phyloP scores from a whole-genome alignment of 2,329 filamentous ascomycete species.

The Chaetothyriales sp. region DNA sequence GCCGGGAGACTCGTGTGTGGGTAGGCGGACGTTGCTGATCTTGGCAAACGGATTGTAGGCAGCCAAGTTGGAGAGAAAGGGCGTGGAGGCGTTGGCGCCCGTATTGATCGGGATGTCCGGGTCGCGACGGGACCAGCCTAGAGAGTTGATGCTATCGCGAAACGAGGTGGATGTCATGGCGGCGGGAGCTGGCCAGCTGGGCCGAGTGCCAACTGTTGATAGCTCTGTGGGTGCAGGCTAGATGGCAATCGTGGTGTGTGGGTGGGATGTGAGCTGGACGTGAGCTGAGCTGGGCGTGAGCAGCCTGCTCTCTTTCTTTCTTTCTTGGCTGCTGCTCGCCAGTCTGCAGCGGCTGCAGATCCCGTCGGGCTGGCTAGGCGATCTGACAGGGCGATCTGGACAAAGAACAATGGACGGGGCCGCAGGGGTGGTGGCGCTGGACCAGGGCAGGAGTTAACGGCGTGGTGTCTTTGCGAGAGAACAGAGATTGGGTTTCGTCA shows the following conservation, averaged over 20 bases:
- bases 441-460: no score
- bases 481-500: no score
- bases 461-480: no score
- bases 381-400: no score
- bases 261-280: neutral
- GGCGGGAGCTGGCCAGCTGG: neutral
- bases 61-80: constrained; percentile 65
- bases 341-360: neutral
- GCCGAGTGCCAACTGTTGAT: neutral
- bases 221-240: neutral
- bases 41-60: constrained; percentile 72
- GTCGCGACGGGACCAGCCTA: constrained; percentile 85
- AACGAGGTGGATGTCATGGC: constrained; percentile 77
- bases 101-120: constrained; percentile 60
- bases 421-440: no score
- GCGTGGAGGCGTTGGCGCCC: constrained; percentile 40
- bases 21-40: constrained; percentile 77
- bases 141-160: constrained; percentile 81
- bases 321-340: no score
- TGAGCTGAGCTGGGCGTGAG: no score
- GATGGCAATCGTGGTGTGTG: neutral
- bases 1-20: constrained; percentile 65
- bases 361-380: no score
- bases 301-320: no score
- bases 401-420: no score